Evolutionary conservation across 2,329 filamentous ascomycete genomes (phyloP), one percentile per base, ranked within the genome.

Genomic region (Epicoccum nigrum): DNA sequence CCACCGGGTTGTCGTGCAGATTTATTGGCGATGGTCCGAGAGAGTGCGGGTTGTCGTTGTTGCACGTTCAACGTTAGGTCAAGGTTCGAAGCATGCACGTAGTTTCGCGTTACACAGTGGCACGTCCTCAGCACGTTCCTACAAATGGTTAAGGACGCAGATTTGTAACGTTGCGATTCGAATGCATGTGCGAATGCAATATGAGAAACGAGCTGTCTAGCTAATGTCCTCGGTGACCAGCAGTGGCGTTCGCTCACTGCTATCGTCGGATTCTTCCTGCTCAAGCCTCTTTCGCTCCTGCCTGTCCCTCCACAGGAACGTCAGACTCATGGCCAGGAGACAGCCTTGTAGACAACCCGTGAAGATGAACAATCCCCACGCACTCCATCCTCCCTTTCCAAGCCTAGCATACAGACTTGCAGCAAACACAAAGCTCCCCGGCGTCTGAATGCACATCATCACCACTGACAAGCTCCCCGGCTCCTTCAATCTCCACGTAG

Each of bases 391-490:
- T 27, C 83, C 85, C 65, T 80, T 81, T 0, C 94, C 94, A 16
- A 97, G 81, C 37, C 94, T 83, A 7, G 84, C 85, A 42, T 87
- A 91, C 34, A 99, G 77, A 70, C 92, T 97, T 11, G 83, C 87
- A 0, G 93, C 92, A 76, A 96, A 97, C 6, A 99, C 77, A 62
- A 96, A 87, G 52, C 91, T 92, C 0, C 94, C 94, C 0, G 94
- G 94, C 0, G 93, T 97, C 73, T 99, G 94, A 27, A 99, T 96
- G 70, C 89, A 89, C 92, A 99, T 97, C 88, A 97, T 97, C 4
- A 91, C 88, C 49, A 99, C 94, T 67, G 91, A 96, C 63, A 99
- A 77, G 71, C 92, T 96, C 46, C 92, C 92, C 2, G 96, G 88
- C 64, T 92, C 87, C 69, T 93, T 89, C 51, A 97, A 79, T 44